Evolutionary conservation across 768 basidiomycete genomes (phyloP).

Genomic region (Boletus coccyginus): DNA sequence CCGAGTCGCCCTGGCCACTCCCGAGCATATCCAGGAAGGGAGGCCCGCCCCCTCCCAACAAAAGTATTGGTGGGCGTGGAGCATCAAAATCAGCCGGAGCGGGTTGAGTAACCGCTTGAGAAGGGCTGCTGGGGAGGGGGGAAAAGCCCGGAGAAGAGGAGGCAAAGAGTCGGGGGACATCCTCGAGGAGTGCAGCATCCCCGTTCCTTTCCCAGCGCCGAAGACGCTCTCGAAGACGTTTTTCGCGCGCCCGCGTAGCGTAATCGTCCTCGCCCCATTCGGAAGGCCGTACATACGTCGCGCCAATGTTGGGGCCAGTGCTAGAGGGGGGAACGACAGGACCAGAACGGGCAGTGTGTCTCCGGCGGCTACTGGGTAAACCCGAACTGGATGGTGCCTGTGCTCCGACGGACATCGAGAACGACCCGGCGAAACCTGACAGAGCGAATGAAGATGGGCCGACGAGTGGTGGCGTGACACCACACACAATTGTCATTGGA

Average conservation of each 20-base stretch:
- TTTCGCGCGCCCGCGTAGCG: constrained; percentile 67
- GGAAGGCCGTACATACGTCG: constrained; percentile 10
- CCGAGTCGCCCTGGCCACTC: constrained; percentile 14
- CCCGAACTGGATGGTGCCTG: constrained; percentile 8
- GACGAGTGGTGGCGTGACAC: constrained; percentile 77
- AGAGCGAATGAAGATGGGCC: constrained; percentile 36
- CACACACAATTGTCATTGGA: constrained; percentile 83
- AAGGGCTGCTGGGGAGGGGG: not conserved
- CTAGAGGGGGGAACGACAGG: constrained; percentile 33
- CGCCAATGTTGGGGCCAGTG: constrained; percentile 26
- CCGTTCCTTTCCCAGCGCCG: constrained; percentile 68
- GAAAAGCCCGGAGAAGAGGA: constrained; percentile 19
- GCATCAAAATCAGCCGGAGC: constrained; percentile 27
- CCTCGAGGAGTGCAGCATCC: constrained; percentile 55
- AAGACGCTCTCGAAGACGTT: constrained; percentile 66
- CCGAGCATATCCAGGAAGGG: constrained; percentile 28
- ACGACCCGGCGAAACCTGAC: constrained; percentile 9
- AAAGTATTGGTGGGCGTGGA: constrained; percentile 22
- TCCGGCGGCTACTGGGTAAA: constrained; percentile 1
- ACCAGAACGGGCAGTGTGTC: constrained; percentile 17
- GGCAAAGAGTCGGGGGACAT: constrained; percentile 54
- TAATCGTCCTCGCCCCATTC: constrained; percentile 69
- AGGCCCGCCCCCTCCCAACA: constrained; percentile 21
- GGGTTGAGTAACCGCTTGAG: constrained; percentile 24
- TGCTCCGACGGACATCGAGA: constrained; percentile 6